Conservation (phyloP, 1,284 basidiomycete species). For the Ceratobasidium sp. region DNA sequence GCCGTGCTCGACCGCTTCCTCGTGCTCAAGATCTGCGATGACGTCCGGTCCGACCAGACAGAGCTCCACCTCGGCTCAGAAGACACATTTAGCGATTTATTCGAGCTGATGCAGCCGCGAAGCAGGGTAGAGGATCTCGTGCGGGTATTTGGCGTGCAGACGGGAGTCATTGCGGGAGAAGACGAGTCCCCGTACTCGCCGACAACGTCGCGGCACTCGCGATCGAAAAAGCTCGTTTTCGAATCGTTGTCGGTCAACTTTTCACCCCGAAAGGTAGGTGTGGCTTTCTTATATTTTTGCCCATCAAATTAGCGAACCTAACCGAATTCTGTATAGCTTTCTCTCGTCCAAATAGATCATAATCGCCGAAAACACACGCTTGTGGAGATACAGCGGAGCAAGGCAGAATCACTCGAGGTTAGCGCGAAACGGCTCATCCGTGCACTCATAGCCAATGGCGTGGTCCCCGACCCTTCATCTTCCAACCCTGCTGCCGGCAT, state of each 20-base stretch:
- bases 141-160: constrained; percentile 65
- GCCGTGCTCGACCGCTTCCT: constrained; percentile 78
- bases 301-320: neutral
- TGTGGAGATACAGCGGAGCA: constrained; percentile 38
- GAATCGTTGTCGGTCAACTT: constrained; percentile 66
- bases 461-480: constrained; percentile 37
- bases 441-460: constrained; percentile 41
- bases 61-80: constrained; percentile 76
- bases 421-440: constrained; percentile 43
- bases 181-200: constrained; percentile 48
- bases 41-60: constrained; percentile 74
- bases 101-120: constrained; percentile 70
- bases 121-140: constrained; percentile 77
- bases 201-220: constrained; percentile 43
- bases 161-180: constrained; percentile 60
- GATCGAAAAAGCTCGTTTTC: constrained; percentile 60
- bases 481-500: neutral
- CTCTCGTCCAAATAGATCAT: constrained; percentile 36
- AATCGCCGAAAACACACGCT: constrained; percentile 32
- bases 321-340: constrained; percentile 2
- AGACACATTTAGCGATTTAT: constrained; percentile 77
- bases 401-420: constrained; percentile 38
- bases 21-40: constrained; percentile 77
- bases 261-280: constrained; percentile 65
- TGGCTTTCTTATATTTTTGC: constrained; percentile 51